phyloP scores from a whole-genome alignment of 441 rosid genomes.

The Corymbia citriodora region DNA sequence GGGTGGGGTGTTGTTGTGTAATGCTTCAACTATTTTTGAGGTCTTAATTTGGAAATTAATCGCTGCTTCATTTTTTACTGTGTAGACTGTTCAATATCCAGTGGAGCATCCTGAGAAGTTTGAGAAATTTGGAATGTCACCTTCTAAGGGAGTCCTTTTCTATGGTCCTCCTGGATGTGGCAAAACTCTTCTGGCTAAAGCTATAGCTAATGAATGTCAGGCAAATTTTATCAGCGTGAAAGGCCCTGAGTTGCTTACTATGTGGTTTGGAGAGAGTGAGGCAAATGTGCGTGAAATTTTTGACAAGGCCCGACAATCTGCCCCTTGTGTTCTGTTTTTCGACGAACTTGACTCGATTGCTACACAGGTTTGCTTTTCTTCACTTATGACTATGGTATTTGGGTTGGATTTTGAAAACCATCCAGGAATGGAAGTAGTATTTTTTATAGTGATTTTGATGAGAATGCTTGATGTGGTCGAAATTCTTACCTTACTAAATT shows the following conservation, averaged over 20 bases:
- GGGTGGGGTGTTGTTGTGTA: too few relatives aligned
- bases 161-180: conserved; percentile 81
- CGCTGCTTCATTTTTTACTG: not conserved
- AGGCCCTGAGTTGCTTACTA: conserved; percentile 74
- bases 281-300: conserved; percentile 72
- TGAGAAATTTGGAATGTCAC: conserved; percentile 83
- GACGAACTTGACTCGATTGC: conserved; percentile 75
- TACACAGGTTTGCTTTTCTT: conserved; percentile 47
- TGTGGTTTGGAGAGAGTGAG: conserved; percentile 81
- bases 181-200: conserved; percentile 68
- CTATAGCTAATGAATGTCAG: conserved; percentile 71
- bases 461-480: not conserved
- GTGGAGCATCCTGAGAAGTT: conserved; percentile 88
- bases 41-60: not conserved
- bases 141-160: conserved; percentile 74
- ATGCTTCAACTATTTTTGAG: not conserved
- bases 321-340: conserved; percentile 73
- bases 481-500: not conserved
- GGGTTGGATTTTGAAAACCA: not conserved
- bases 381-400: not conserved
- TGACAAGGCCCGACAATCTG: conserved; percentile 71
- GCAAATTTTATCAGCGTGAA: conserved; percentile 67
- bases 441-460: not conserved
- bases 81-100: conserved; percentile 71
- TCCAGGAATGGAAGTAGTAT: not conserved